phyloP scores from a whole-genome alignment of 2,329 filamentous ascomycete species.

The Monilinia laxa region DNA sequence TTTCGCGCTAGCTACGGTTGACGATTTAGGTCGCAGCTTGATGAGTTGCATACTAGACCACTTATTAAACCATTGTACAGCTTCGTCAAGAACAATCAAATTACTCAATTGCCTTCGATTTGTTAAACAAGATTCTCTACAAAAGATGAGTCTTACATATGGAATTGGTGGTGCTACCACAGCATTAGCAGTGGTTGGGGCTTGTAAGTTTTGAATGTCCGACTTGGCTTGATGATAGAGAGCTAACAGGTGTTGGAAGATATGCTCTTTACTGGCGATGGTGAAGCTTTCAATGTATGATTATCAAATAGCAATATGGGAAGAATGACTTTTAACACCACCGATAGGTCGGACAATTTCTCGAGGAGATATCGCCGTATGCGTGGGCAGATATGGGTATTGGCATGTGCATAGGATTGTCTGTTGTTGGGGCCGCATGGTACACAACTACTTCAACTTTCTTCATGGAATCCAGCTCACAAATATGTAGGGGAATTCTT shows the following conservation, averaged over 20 bases:
- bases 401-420: constrained; percentile 90
- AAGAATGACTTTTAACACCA: constrained; percentile 12
- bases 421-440: constrained; percentile 97
- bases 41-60: constrained; percentile 19
- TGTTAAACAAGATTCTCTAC: constrained; percentile 10
- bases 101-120: constrained; percentile 7
- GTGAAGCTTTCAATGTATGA: constrained; percentile 89
- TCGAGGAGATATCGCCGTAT: constrained; percentile 91
- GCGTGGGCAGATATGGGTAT: constrained; percentile 92
- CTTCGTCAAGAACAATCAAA: constrained; percentile 17
- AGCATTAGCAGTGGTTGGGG: constrained; percentile 70
- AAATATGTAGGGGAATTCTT: constrained; percentile 81
- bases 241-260: constrained; percentile 56
- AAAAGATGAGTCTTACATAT: constrained; percentile 70
- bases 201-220: constrained; percentile 63
- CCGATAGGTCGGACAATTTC: constrained; percentile 79
- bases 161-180: constrained; percentile 66
- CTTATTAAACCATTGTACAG: constrained; percentile 5
- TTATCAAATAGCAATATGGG: constrained; percentile 21
- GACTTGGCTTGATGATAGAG: constrained; percentile 21
- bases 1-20: constrained; percentile 30
- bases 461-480: constrained; percentile 22
- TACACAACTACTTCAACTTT: constrained; percentile 45
- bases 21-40: constrained; percentile 23
- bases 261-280: constrained; percentile 97